Conservation (phyloP, 257 asterid species). For the Solanum tarijense region DNA sequence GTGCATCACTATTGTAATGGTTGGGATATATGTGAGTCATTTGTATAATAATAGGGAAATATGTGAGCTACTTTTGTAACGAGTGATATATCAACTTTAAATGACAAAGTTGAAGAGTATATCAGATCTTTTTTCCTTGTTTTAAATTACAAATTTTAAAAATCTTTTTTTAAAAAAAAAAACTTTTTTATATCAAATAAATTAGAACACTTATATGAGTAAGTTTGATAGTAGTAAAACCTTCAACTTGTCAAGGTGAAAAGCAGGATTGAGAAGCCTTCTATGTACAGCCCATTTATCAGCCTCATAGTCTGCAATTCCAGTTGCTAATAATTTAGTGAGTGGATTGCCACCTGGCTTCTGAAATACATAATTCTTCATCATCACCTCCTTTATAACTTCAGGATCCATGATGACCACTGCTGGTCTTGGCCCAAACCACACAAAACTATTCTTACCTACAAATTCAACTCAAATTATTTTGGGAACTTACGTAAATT, state of each 20-base stretch:
- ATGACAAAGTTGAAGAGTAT: too few relatives aligned
- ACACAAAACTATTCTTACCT: slow-evolving; percentile 13
- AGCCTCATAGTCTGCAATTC: slow-evolving; percentile 5
- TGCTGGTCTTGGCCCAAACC: slow-evolving; percentile 25
- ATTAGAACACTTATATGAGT: too few relatives aligned
- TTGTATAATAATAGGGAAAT: too few relatives aligned
- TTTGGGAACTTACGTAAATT: too few relatives aligned
- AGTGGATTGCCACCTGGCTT: slow-evolving; percentile 12
- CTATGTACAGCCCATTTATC: slow-evolving; percentile 37
- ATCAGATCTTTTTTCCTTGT: too few relatives aligned
- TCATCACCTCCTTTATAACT: slow-evolving; percentile 17
- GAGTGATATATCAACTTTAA: too few relatives aligned
- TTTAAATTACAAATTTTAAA: too few relatives aligned
- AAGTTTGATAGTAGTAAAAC: neutral
- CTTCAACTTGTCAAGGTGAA: slow-evolving; percentile 26
- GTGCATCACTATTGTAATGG: too few relatives aligned
- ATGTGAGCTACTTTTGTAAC: too few relatives aligned
- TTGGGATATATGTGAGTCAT: too few relatives aligned
- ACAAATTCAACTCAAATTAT: neutral
- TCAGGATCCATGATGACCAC: slow-evolving; percentile 15
- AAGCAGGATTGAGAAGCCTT: slow-evolving; percentile 28
- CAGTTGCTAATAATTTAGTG: slow-evolving; percentile 7
- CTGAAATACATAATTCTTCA: slow-evolving; percentile 11
- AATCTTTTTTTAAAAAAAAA: too few relatives aligned
- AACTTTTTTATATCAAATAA: too few relatives aligned